phyloP scores from a whole-genome alignment of 1,284 basidiomycete species.

The Rhodotorula glutinis region DNA sequence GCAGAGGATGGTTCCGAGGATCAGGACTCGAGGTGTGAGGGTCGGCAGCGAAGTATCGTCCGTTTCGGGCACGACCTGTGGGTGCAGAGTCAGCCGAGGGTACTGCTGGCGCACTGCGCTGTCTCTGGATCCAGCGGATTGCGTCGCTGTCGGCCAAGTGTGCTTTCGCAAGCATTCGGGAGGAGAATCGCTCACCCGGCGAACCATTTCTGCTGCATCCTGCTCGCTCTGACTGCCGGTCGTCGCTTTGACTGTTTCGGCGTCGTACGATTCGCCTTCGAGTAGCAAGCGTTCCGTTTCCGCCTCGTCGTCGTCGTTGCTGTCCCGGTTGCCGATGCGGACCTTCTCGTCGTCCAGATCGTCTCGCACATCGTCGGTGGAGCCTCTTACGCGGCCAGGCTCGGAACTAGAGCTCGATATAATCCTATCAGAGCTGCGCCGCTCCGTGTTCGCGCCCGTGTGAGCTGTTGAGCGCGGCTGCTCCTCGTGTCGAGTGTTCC shows the following conservation, averaged over 20 bases:
- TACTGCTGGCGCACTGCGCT: too few species aligned
- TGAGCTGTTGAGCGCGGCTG: too few species aligned
- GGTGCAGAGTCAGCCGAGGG: too few species aligned
- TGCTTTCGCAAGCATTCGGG: neutral
- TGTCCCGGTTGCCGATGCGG: neutral
- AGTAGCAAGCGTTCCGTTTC: neutral
- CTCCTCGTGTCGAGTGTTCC: too few species aligned
- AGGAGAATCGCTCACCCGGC: neutral
- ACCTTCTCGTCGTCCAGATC: neutral
- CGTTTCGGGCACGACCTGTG: conserved; percentile 53
- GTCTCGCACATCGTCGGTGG: too few species aligned
- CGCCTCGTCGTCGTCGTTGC: neutral
- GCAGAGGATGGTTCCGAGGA: conserved; percentile 56
- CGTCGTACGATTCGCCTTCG: neutral
- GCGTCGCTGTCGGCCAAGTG: too few species aligned
- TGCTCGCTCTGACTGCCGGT: neutral
- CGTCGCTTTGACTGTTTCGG: neutral
- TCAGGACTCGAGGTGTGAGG: conserved; percentile 54
- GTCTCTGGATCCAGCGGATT: too few species aligned
- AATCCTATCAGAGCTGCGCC: too few species aligned
- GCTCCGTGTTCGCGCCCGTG: too few species aligned
- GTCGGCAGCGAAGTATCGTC: conserved; percentile 57
- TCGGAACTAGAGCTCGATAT: too few species aligned
- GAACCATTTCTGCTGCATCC: conserved; percentile 1
- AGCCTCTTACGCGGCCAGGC: too few species aligned